Percentiles rank a stretch among this genome's conserved stretches.
These are phyloP conservation scores for Penicillium tannophilum DNA, from an alignment of 495 filamentous ascomycete species.

Conservation along the genomic window DNA sequence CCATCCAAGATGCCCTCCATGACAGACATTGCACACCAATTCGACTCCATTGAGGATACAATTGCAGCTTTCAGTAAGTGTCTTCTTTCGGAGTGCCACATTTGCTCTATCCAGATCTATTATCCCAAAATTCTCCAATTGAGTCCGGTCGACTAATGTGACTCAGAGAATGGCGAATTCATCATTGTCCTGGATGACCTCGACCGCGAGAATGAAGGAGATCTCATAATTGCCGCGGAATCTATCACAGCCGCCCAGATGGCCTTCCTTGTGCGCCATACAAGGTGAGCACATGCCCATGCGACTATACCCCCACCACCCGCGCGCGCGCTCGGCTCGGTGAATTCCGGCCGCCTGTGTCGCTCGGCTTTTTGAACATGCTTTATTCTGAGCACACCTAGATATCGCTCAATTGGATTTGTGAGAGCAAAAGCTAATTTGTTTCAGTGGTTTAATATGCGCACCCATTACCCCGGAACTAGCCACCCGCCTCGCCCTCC, in stretches of 20 bases:
- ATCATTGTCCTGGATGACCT: slow-evolving; percentile 91
- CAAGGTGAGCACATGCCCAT: slow-evolving; percentile 47
- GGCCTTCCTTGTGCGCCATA: slow-evolving; percentile 92
- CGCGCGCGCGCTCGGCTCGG: background rate
- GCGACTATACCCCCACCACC: background rate
- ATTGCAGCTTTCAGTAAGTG: slow-evolving; percentile 80
- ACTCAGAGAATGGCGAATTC: slow-evolving; percentile 81
- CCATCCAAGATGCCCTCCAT: slow-evolving; percentile 39
- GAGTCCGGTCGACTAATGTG: slow-evolving; percentile 13
- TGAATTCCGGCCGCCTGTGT: background rate
- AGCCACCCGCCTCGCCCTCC: slow-evolving; percentile 68
- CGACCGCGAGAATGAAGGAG: slow-evolving; percentile 94
- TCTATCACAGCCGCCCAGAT: slow-evolving; percentile 85
- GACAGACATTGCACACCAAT: slow-evolving; percentile 45
- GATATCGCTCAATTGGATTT: background rate
- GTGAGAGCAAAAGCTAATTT: background rate
- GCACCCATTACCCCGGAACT: slow-evolving; percentile 73
- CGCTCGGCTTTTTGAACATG: too few species aligned
- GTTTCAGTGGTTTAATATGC: slow-evolving; percentile 80
- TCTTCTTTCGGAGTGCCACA: too few species aligned
- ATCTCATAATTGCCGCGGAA: slow-evolving; percentile 92
- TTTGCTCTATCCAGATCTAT: background rate
- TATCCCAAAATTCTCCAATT: background rate
- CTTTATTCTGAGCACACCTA: background rate
- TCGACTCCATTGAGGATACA: slow-evolving; percentile 85